Evolutionary conservation across 805 yeast species (phyloP).

Genomic region (Ogataea methylovora): DNA sequence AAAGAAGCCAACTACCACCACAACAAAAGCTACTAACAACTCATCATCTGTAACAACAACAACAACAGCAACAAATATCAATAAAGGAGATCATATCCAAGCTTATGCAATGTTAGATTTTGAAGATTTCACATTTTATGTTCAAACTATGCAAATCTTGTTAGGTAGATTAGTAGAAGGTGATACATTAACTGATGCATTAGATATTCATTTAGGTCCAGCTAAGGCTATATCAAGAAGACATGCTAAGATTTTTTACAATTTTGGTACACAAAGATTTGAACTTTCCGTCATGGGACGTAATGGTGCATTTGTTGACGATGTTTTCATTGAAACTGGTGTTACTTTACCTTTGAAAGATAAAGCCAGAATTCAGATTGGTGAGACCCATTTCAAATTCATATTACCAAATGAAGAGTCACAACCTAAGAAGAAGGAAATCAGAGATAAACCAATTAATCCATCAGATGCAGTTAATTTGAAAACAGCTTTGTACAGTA

Average conservation of each 20-base stretch:
- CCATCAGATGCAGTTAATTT: slow-evolving; percentile 58
- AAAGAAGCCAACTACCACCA: slow-evolving; percentile 8
- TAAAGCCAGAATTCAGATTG: slow-evolving; percentile 83
- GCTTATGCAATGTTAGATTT: slow-evolving; percentile 80
- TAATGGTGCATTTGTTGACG: slow-evolving; percentile 96
- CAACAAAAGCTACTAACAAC: slow-evolving; percentile 10
- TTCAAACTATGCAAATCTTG: slow-evolving; percentile 90
- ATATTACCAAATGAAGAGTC: slow-evolving; percentile 66
- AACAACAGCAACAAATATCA: slow-evolving; percentile 15
- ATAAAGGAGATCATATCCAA: slow-evolving; percentile 30
- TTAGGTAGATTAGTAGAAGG: slow-evolving; percentile 85
- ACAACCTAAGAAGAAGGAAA: slow-evolving; percentile 13
- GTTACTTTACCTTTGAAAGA: slow-evolving; percentile 82
- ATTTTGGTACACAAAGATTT: slow-evolving; percentile 92
- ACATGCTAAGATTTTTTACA: slow-evolving; percentile 94
- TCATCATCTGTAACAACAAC: slow-evolving; percentile 9
- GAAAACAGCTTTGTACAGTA: slow-evolving; percentile 38
- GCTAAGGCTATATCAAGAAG: slow-evolving; percentile 89
- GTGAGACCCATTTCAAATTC: slow-evolving; percentile 84
- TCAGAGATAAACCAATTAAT: slow-evolving; percentile 29
- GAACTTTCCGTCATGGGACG: slow-evolving; percentile 89
- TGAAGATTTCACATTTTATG: slow-evolving; percentile 88
- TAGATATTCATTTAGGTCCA: slow-evolving; percentile 89
- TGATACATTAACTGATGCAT: slow-evolving; percentile 44
- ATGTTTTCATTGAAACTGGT: slow-evolving; percentile 80